Conservation (phyloP, 2,329 filamentous ascomycete species). For the Colletotrichum chlorophyti region DNA sequence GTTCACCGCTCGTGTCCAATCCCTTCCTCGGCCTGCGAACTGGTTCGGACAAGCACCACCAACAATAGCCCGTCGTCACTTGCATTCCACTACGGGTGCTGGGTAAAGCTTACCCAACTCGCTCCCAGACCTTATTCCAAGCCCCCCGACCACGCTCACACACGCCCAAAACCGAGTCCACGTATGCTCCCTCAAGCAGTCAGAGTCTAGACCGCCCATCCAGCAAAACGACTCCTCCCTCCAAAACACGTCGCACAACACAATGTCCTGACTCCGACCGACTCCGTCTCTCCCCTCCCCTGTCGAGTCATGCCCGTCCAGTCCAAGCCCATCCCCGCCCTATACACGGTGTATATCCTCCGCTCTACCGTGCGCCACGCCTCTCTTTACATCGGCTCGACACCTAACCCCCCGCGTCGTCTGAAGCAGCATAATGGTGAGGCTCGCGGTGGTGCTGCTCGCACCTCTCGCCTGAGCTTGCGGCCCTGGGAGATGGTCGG, state of each 20-base stretch:
- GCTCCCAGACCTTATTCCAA: not conserved
- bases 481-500: conserved; percentile 92
- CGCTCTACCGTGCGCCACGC: conserved; percentile 78
- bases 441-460: conserved; percentile 78
- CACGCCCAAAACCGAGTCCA: conserved; percentile 25
- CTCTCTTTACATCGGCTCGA: conserved; percentile 88
- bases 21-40: no score
- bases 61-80: not conserved
- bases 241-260: conserved; percentile 25
- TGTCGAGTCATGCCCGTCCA: conserved; percentile 46
- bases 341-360: conserved; percentile 93
- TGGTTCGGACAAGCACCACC: no score
- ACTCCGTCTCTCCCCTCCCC: no score
- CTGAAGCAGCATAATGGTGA: conserved; percentile 92
- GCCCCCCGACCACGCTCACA: conserved; percentile 15
- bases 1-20: no score
- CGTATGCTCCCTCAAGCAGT: conserved; percentile 8
- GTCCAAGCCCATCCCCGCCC: conserved; percentile 74
- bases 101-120: not conserved
- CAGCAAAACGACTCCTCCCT: not conserved
- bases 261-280: conserved; percentile 23
- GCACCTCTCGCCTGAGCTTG: conserved; percentile 71
- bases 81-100: not conserved
- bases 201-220: conserved; percentile 20
- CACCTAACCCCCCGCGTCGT: conserved; percentile 84